Evolutionary conservation across 257 asterid species (phyloP), one percentile per base, ranked within the genome.

Genomic region (Oldenlandia corymbosa): DNA sequence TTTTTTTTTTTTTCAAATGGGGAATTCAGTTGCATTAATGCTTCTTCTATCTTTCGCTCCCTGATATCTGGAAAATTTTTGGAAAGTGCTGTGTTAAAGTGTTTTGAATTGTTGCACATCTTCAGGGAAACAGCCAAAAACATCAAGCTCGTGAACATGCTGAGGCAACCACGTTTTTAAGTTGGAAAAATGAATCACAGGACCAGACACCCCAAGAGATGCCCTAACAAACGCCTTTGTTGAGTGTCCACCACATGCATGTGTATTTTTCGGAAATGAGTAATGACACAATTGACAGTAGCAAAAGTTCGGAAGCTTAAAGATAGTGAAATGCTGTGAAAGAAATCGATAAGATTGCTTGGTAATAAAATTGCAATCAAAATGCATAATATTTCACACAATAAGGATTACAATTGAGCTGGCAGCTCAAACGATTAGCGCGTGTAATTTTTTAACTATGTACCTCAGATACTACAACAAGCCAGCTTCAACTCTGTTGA

Each of bases 81-180:
- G 39, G 39, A 34, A 34, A 34, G 39, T 34, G 39, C 39, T 3
- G 39, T 34, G 39, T 3, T 43, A 14, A 5, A 16, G 5, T 55
- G 60, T 56, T 56, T 56, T 54, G 60, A 12, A 23, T 54, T 54
- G 23, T 27, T 54, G 23, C 14, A 7, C 14, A 16, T 18, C 26
- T 56, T 17, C 45, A 56, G 6, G 31, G 27, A 21, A 56, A 56
- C 60, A 31, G 43, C 27, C 62, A 57, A 39, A 57, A 18, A 57
- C 23, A 57, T 32, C 18, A 57, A 57, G 46, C 62, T 18, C 37
- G 14, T 34, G 62, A 17, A n/a, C 46, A 12, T 57, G 46, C 34
- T 3, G 8, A 57, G 21, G 28, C 26, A 32, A 31, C 61, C 31
- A n/a, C n/a, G 27, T 12, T 18, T 56, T 31, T 18, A 26, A 56